Conservation (phyloP, 352 stramenopile genomes). For the Hyaloperonospora brassicae region DNA sequence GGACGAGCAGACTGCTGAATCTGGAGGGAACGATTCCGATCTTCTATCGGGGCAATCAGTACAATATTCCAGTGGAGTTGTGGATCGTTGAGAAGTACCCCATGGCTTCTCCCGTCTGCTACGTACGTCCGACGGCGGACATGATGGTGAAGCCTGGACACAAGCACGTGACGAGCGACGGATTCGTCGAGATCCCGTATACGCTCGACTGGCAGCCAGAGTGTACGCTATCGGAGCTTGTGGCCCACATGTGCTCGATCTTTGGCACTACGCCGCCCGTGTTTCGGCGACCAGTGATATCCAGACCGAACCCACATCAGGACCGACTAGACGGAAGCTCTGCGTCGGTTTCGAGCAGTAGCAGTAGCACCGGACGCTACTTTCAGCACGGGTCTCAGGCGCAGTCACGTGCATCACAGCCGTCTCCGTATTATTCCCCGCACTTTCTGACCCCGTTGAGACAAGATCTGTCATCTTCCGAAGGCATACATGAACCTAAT, state of each 20-base stretch:
- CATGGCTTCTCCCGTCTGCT: conserved; percentile 71
- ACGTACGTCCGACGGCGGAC: conserved; percentile 76
- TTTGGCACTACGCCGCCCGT: conserved; percentile 83
- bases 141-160: conserved; percentile 85
- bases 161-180: conserved; percentile 79
- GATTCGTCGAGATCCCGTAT: conserved; percentile 84
- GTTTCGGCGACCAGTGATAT: conserved; percentile 57
- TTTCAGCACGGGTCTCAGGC: conserved; percentile 37
- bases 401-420: conserved; percentile 25
- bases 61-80: conserved; percentile 88
- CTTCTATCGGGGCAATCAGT: conserved; percentile 84
- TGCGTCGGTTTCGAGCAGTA: conserved; percentile 8
- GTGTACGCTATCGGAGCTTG: conserved; percentile 75
- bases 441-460: conserved; percentile 25
- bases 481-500: conserved; percentile 14
- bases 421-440: conserved; percentile 27
- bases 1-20: conserved; percentile 76
- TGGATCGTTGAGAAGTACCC: conserved; percentile 85
- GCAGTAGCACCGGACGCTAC: conserved; percentile 30
- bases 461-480: conserved; percentile 14
- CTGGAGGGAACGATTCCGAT: conserved; percentile 87
- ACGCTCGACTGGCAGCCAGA: conserved; percentile 75
- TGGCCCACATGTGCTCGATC: conserved; percentile 86
- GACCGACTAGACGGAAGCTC: conserved; percentile 28
- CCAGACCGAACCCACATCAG: conserved; percentile 27